Conservation (phyloP, 2,329 filamentous ascomycete species). For the Colletotrichum scovillei region DNA sequence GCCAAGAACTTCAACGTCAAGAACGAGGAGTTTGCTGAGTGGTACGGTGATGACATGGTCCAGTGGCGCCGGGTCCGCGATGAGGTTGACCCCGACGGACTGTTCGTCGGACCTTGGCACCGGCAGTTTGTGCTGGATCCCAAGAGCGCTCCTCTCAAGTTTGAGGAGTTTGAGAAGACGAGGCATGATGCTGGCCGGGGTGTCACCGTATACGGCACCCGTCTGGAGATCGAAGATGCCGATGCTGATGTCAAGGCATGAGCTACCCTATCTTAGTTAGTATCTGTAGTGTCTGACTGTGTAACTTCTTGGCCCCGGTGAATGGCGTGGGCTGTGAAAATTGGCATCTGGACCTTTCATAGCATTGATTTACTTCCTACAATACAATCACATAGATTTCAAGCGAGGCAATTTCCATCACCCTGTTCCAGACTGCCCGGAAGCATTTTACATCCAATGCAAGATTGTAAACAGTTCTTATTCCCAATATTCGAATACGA, state of each 20-base stretch:
- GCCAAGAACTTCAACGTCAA: constrained; percentile 86
- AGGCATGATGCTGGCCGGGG: constrained; percentile 31
- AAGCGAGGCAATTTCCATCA: not conserved
- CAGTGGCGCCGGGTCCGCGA: constrained; percentile 77
- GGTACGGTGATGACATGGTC: constrained; percentile 76
- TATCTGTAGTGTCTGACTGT: not conserved
- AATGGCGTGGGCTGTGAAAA: not conserved
- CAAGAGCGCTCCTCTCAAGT: constrained; percentile 45
- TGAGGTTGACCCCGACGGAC: constrained; percentile 80
- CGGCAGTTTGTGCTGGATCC: constrained; percentile 70
- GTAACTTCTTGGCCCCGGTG: not conserved
- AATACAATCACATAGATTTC: not conserved
- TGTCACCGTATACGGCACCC: constrained; percentile 24
- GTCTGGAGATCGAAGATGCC: constrained; percentile 1
- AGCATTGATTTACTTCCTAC: not conserved
- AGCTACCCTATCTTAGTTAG: not conserved
- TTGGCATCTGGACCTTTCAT: not conserved
- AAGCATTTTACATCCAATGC: not conserved
- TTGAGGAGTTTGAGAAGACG: constrained; percentile 51
- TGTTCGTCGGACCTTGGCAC: constrained; percentile 95
- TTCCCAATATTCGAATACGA: not conserved
- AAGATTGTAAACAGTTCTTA: not conserved
- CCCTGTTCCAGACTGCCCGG: no score
- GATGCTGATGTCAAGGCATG: not conserved
- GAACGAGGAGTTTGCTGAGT: constrained; percentile 66